Evolutionary conservation across 331 rosid genomes (phyloP).

Genomic region (Stylosanthes scabra): DNA sequence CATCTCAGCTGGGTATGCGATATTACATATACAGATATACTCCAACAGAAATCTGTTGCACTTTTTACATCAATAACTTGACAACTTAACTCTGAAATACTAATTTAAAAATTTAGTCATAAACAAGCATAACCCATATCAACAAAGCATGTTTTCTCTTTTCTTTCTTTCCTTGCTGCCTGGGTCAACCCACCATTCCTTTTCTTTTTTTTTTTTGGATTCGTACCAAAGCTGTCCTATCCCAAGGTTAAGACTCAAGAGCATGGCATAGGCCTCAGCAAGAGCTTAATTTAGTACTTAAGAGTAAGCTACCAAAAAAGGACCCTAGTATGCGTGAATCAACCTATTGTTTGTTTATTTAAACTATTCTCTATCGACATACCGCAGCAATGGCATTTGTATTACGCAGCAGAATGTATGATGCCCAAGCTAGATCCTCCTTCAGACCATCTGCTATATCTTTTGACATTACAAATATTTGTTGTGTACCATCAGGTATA

Average conservation of each 20-base stretch:
- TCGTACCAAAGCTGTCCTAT: not conserved
- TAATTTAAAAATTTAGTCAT: not conserved
- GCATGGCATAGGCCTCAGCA: not conserved
- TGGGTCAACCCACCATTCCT: not conserved
- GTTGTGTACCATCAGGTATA: slow-evolving; percentile 74
- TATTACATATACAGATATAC: not conserved
- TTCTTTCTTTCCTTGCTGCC: not conserved
- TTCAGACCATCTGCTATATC: slow-evolving; percentile 54
- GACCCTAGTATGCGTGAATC: slow-evolving; percentile 2
- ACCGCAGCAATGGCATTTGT: slow-evolving; percentile 78
- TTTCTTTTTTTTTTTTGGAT: no score
- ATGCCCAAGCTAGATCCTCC: slow-evolving; percentile 95
- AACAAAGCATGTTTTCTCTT: not conserved
- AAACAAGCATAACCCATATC: not conserved
- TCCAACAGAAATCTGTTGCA: slow-evolving; percentile 11
- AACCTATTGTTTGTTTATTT: not conserved
- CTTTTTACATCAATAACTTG: slow-evolving; percentile 20
- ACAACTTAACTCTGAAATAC: not conserved
- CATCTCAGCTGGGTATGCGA: not conserved
- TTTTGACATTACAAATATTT: slow-evolving; percentile 74
- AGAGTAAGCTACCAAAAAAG: not conserved
- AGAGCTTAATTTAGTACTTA: slow-evolving; percentile 16
- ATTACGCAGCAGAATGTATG: slow-evolving; percentile 78
- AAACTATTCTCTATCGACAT: slow-evolving; percentile 23
- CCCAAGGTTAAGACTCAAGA: not conserved